Evolutionary conservation across 1,284 basidiomycete genomes (phyloP), one percentile per base, ranked within the genome.

Genomic region (Ceratobasidium sp.): DNA sequence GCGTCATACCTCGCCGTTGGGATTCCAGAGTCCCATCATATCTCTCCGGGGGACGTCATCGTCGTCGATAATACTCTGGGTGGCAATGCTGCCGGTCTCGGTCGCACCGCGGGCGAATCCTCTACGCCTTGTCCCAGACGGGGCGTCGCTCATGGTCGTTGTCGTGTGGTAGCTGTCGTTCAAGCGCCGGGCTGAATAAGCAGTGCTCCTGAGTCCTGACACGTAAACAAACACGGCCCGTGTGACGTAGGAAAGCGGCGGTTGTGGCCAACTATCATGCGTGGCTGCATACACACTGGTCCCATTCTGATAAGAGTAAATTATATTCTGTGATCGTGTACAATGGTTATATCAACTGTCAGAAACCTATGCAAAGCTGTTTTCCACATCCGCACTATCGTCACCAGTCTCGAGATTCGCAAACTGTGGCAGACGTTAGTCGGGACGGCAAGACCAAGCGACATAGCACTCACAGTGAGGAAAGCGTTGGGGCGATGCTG

Each of bases 401-500:
- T 95, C 94, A 24, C 91, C 92, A 76, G 88, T 88, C 81, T 95
- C 94, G 79, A 96, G 84, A 79, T 87, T 91, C 22, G 94, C 93
- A 80, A 96, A 96, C 89, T 93, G 79, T 19, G 29, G 14, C 9
- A 24, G 24, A 56, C 22, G 41, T 63, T 74, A 74, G 48, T 68
- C 62, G 24, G 31, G 61, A 74, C 49, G 14, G 59, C 46, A 29
- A 24, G 46, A 39, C 62, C 31, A 49, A 65, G 64, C 62, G 63
- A 41, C 14, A 11, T 43, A 56, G 46, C 19, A 86, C 91, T 84
- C 79, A 93, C 91, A 43, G 90, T 93, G 80, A 96, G 84, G 89
- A 96, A 97, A 6, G 93, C 93, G 48, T 93, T 90, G 27, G 93
- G 96, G 68, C 97, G 88, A 82, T 98, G 97, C 80, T 94, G 90